Conservation (phyloP, 495 filamentous ascomycete genomes). For the Penicillium soppii region DNA sequence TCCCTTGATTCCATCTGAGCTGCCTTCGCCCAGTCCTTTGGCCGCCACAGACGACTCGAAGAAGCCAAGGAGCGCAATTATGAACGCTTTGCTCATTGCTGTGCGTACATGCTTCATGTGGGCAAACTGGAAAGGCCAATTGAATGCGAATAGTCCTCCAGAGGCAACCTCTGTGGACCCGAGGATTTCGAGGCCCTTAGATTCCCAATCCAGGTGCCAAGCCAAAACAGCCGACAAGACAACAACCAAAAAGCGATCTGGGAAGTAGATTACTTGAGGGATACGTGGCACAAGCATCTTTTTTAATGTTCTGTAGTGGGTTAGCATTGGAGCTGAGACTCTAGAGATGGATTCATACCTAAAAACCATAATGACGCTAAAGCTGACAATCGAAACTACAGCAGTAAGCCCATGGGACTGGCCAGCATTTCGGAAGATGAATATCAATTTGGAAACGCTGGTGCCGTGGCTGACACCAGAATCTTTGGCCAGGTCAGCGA, state of each 20-base stretch:
- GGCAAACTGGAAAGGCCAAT: constrained; percentile 76
- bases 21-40: constrained; percentile 73
- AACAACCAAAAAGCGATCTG: constrained; percentile 90
- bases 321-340: constrained; percentile 3
- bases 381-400: constrained; percentile 73
- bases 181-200: constrained; percentile 76
- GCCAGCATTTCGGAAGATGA: constrained; percentile 65
- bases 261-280: constrained; percentile 81
- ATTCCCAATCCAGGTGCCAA: constrained; percentile 77
- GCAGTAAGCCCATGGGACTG: constrained; percentile 72
- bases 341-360: constrained; percentile 46
- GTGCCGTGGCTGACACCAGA: constrained; percentile 72
- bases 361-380: constrained; percentile 84
- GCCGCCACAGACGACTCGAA: constrained; percentile 99
- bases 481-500: constrained; percentile 60
- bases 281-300: constrained; percentile 76
- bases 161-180: constrained; percentile 70
- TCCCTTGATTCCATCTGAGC: constrained; percentile 61
- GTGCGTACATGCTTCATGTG: constrained; percentile 82
- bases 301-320: constrained; percentile 66
- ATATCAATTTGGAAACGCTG: constrained; percentile 78
- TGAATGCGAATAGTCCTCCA: constrained; percentile 66
- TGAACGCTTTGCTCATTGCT: constrained; percentile 85
- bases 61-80: constrained; percentile 94
- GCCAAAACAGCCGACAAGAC: constrained; percentile 80